Evolutionary conservation across 306 rosid species (phyloP).

Genomic region (Citrullus amarus): DNA sequence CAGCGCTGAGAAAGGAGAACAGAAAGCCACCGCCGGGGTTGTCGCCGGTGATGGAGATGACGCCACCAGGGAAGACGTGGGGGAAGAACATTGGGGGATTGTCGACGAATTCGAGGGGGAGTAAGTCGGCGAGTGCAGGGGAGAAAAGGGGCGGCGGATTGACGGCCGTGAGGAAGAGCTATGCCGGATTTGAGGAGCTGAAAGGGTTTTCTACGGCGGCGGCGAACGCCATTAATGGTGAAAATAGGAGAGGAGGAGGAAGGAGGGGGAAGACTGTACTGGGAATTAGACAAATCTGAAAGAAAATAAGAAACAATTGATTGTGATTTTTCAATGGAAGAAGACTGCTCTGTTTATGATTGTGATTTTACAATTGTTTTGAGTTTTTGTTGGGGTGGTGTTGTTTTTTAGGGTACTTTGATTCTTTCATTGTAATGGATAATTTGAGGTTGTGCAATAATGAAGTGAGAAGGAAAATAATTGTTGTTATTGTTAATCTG

Average conservation of each 20-base stretch:
- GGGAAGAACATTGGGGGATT: slow-evolving; percentile 24
- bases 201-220: slow-evolving; percentile 52
- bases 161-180: slow-evolving; percentile 62
- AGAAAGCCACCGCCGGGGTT: slow-evolving; percentile 35
- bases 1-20: slow-evolving; percentile 65
- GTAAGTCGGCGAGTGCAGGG: slow-evolving; percentile 59
- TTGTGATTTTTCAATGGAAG: not conserved
- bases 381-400: not conserved
- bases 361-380: not conserved
- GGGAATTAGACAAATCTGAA: slow-evolving; percentile 40
- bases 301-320: not conserved
- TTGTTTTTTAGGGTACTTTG: not conserved
- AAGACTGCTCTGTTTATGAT: not conserved
- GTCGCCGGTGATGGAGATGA: slow-evolving; percentile 39
- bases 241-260: slow-evolving; percentile 41
- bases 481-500: not conserved
- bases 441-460: not conserved
- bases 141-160: slow-evolving; percentile 44
- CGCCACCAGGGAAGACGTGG: slow-evolving; percentile 50
- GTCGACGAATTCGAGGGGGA: slow-evolving; percentile 55
- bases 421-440: not conserved
- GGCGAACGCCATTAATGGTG: slow-evolving; percentile 50
- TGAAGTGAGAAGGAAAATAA: not conserved
- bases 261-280: slow-evolving; percentile 34
- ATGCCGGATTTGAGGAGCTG: slow-evolving; percentile 56